Percentiles rank a stretch among this genome's conserved stretches.
phyloP scores from a whole-genome alignment of 2,329 filamentous ascomycete species.

The Basipetospora sp. region DNA sequence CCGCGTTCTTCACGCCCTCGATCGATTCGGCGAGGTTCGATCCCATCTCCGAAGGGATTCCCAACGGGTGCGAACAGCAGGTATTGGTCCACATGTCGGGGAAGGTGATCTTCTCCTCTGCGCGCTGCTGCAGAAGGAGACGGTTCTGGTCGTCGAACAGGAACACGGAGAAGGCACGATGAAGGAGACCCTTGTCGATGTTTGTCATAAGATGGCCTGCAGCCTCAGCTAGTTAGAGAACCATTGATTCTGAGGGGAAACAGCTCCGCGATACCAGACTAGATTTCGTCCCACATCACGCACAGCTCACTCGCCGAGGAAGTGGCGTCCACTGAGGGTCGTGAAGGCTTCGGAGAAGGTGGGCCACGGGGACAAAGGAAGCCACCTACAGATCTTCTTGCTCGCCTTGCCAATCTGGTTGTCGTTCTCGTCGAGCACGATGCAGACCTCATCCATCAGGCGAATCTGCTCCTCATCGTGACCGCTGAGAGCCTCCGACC shows the following conservation, averaged over 20 bases:
- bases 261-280: no score
- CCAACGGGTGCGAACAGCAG: slow-evolving; percentile 93
- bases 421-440: slow-evolving; percentile 86
- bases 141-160: slow-evolving; percentile 90
- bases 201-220: slow-evolving; percentile 96
- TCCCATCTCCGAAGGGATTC: slow-evolving; percentile 82
- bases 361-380: background rate
- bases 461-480: slow-evolving; percentile 97
- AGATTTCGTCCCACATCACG: no score
- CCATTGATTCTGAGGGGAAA: no score
- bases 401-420: slow-evolving; percentile 85
- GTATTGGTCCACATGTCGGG: slow-evolving; percentile 99
- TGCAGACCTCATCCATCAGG: slow-evolving; percentile 97
- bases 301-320: background rate
- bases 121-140: slow-evolving; percentile 86
- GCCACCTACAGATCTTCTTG: slow-evolving; percentile 85
- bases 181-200: slow-evolving; percentile 87
- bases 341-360: background rate
- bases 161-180: slow-evolving; percentile 95
- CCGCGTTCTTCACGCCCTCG: slow-evolving; percentile 76
- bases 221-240: background rate
- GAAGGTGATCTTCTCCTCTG: slow-evolving; percentile 95
- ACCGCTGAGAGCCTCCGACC: slow-evolving; percentile 62
- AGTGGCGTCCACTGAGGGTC: background rate
- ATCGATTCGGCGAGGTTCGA: slow-evolving; percentile 65